A percentile compares a stretch with the other conserved stretches of the same genome.
phyloP scores from a whole-genome alignment of 2,329 filamentous ascomycete species.

The Sporothrix phasma region DNA sequence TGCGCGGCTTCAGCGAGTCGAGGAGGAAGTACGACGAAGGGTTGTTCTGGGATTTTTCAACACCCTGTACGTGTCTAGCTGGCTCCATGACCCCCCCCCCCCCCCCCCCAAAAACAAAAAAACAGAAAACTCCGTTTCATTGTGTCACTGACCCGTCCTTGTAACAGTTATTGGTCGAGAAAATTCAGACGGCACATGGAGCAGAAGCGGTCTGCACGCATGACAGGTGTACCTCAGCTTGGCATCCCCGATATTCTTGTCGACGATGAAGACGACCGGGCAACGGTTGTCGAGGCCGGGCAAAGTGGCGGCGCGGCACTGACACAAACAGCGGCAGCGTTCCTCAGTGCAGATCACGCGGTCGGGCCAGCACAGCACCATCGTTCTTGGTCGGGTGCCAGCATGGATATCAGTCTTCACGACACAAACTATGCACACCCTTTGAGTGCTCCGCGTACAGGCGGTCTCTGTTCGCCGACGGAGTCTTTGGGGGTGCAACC shows the following conservation, averaged over 20 bases:
- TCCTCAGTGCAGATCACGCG: conserved; percentile 29
- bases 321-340: conserved; percentile 21
- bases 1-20: conserved; percentile 81
- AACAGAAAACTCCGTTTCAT: too few species aligned
- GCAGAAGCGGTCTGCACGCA: conserved; percentile 60
- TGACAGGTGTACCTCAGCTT: conserved; percentile 69
- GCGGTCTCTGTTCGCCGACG: conserved; percentile 22
- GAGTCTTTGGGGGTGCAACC: conserved; percentile 18
- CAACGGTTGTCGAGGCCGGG: conserved; percentile 18
- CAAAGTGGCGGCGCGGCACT: conserved; percentile 24
- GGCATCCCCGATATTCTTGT: conserved; percentile 84
- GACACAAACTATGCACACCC: conserved; percentile 39
- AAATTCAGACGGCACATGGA: conserved; percentile 69
- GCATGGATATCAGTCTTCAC: conserved; percentile 34
- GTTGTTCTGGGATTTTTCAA: conserved; percentile 94
- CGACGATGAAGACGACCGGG: conserved; percentile 58
- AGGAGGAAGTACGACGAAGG: conserved; percentile 85
- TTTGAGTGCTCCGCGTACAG: conserved; percentile 40
- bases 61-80: conserved; percentile 54
- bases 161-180: conserved; percentile 64
- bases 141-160: background rate
- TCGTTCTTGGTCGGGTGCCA: conserved; percentile 34
- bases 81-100: background rate
- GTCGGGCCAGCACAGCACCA: conserved; percentile 23
- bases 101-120: background rate